Percentiles rank a stretch among this genome's conserved stretches.
Conservation (phyloP, 1,284 basidiomycete genomes). For the Sporisorium reilianum region DNA sequence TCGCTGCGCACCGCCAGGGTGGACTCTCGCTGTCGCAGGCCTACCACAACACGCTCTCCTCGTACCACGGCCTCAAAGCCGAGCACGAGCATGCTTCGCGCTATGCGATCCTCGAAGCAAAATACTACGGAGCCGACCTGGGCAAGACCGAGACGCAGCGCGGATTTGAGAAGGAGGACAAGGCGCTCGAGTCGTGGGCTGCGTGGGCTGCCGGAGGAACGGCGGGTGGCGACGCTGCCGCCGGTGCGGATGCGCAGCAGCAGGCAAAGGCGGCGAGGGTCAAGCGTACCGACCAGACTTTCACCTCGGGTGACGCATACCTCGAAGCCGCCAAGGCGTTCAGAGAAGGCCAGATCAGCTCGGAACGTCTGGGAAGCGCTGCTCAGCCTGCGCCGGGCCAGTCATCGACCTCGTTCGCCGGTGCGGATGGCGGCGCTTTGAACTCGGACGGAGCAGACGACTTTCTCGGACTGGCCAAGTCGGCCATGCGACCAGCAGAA, state of each 20-base stretch:
- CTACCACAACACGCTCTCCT: constrained; percentile 73
- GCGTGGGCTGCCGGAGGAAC: constrained; percentile 37
- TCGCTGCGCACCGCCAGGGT: constrained; percentile 81
- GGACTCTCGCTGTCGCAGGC: constrained; percentile 80
- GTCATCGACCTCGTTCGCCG: neutral
- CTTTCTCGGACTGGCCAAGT: constrained; percentile 34
- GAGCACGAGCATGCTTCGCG: constrained; percentile 81
- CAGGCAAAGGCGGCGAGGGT: constrained; percentile 41
- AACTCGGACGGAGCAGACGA: constrained; percentile 25
- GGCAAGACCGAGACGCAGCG: constrained; percentile 68
- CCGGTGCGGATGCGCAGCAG: constrained; percentile 27
- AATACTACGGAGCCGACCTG: constrained; percentile 80
- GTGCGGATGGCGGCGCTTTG: neutral
- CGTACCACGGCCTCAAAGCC: constrained; percentile 56
- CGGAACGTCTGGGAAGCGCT: constrained; percentile 20
- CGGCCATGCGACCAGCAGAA: constrained; percentile 31
- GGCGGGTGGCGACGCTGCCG: constrained; percentile 14
- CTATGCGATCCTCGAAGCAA: constrained; percentile 84
- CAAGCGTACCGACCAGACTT: constrained; percentile 48
- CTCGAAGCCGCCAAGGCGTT: constrained; percentile 53
- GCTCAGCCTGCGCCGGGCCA: neutral
- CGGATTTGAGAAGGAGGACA: constrained; percentile 60
- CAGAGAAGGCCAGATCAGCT: constrained; percentile 30
- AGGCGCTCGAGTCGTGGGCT: constrained; percentile 60
- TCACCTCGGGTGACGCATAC: constrained; percentile 49